Percentiles rank a stretch among this genome's conserved stretches.
These are phyloP conservation scores for Bertia moriformis DNA, from an alignment of 2,329 filamentous ascomycete genomes.

Conservation along the genomic window DNA sequence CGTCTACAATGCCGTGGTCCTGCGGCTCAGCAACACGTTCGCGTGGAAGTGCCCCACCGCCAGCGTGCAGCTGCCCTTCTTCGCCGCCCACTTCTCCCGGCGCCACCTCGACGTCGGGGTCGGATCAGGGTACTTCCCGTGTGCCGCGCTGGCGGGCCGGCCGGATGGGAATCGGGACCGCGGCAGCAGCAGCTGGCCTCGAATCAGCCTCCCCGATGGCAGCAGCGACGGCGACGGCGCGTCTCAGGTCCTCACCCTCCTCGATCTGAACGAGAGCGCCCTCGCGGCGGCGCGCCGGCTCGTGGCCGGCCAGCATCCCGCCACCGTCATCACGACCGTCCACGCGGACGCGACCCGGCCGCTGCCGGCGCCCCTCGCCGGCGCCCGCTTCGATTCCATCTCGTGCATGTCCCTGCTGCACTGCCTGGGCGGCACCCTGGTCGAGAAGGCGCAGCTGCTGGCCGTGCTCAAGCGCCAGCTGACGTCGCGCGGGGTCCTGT, in stretches of 20 bases:
- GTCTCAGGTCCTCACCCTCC: slow-evolving; percentile 17
- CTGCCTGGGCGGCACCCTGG: slow-evolving; percentile 17
- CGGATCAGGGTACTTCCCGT: slow-evolving; percentile 22
- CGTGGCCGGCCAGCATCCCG: slow-evolving; percentile 8
- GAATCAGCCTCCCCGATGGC: too few species aligned
- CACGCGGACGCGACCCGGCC: slow-evolving; percentile 19
- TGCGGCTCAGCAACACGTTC: slow-evolving; percentile 17
- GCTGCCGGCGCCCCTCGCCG: slow-evolving; percentile 10
- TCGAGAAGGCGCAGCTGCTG: slow-evolving; percentile 15
- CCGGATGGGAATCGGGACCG: slow-evolving; percentile 5
- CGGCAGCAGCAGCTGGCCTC: too few species aligned
- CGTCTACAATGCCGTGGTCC: slow-evolving; percentile 19
- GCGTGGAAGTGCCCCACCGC: slow-evolving; percentile 19
- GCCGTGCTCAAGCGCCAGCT: slow-evolving; percentile 14
- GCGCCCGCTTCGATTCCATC: slow-evolving; percentile 22
- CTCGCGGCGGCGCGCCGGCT: slow-evolving; percentile 13
- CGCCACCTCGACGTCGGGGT: slow-evolving; percentile 23
- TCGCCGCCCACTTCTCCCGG: slow-evolving; percentile 15
- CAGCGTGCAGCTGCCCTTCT: slow-evolving; percentile 16
- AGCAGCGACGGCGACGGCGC: too few species aligned
- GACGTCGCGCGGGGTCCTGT: slow-evolving; percentile 17
- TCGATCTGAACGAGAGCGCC: slow-evolving; percentile 18
- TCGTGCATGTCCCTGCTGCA: slow-evolving; percentile 26
- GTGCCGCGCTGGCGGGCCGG: slow-evolving; percentile 9
- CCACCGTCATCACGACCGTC: slow-evolving; percentile 11